A percentile compares a stretch with the other conserved stretches of the same genome.
Conservation (phyloP, 768 basidiomycete genomes). For the Boletus reticuloceps region DNA sequence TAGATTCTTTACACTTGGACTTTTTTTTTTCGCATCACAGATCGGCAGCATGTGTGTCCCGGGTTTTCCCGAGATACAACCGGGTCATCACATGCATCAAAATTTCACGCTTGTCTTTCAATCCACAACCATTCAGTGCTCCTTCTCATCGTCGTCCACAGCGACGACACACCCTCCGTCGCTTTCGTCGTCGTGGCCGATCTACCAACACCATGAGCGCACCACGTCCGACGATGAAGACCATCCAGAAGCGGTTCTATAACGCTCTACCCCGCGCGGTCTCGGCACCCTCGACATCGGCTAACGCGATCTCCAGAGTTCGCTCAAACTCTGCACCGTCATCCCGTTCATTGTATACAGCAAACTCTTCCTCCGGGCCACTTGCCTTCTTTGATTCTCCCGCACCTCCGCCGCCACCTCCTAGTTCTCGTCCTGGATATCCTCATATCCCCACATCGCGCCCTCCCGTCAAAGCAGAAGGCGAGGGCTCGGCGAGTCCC, state of each 20-base stretch:
- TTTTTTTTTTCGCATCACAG: neutral
- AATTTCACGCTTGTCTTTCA: too few relatives aligned
- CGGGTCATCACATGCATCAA: neutral
- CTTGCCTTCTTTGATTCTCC: conserved; percentile 42
- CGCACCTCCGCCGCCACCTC: conserved; percentile 36
- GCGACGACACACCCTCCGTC: conserved; percentile 8
- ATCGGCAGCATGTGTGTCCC: conserved; percentile 3
- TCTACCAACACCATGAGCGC: conserved; percentile 27
- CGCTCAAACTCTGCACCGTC: conserved; percentile 44
- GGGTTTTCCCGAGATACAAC: conserved; percentile 14
- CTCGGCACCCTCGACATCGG: conserved; percentile 25
- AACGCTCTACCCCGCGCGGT: conserved; percentile 40
- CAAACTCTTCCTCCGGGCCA: conserved; percentile 28
- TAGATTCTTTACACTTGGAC: too few relatives aligned
- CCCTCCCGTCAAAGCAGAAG: conserved; percentile 44
- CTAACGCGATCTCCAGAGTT: conserved; percentile 35
- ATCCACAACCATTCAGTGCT: too few relatives aligned
- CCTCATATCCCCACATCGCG: conserved; percentile 41
- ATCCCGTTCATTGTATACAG: conserved; percentile 43
- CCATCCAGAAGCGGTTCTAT: conserved; percentile 51
- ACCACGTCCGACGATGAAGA: conserved; percentile 44
- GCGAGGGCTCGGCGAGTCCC: conserved; percentile 36
- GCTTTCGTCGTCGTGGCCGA: neutral
- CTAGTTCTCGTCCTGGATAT: conserved; percentile 40
- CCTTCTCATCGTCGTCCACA: conserved; percentile 4